Evolutionary conservation across 192 early-diverging fungal genomes (phyloP).

Genomic region (Coemansia sp.): DNA sequence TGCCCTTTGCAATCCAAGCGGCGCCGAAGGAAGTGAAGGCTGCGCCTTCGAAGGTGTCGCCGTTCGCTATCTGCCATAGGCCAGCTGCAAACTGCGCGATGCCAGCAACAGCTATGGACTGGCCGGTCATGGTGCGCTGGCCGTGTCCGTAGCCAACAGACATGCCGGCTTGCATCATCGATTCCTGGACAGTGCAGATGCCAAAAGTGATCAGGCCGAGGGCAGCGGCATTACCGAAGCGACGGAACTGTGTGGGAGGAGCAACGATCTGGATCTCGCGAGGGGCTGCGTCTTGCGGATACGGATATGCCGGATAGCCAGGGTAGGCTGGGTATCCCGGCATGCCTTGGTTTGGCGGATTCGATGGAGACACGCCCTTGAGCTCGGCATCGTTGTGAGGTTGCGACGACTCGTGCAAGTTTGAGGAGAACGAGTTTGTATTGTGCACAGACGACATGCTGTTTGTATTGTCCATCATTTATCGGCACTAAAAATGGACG

Average conservation of each 20-base stretch:
- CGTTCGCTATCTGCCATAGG: conserved; percentile 53
- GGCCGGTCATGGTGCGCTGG: conserved; percentile 23
- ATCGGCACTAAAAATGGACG: not conserved
- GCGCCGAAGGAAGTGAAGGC: conserved; percentile 50
- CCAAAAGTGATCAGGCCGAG: conserved; percentile 47
- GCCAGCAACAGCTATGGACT: conserved; percentile 37
- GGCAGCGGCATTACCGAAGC: conserved; percentile 48
- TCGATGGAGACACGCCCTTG: conserved; percentile 2
- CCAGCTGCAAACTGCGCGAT: conserved; percentile 37
- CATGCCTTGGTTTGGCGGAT: conserved; percentile 1
- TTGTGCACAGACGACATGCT: conserved; percentile 3
- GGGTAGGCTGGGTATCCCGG: not conserved
- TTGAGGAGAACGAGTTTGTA: not conserved
- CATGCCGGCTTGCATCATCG: conserved; percentile 47
- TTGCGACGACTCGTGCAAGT: conserved; percentile 7
- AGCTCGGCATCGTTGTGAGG: not conserved
- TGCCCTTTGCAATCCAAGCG: conserved; percentile 43
- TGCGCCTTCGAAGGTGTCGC: conserved; percentile 50
- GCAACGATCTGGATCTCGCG: conserved; percentile 46
- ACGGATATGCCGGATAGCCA: conserved; percentile 3
- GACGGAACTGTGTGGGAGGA: conserved; percentile 46
- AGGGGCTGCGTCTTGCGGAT: conserved; percentile 8
- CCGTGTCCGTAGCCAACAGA: conserved; percentile 49
- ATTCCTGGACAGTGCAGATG: conserved; percentile 44
- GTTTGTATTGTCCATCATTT: not conserved